phyloP scores from a whole-genome alignment of 371 early-diverging fungal species.

The Cokeromyces recurvatus region DNA sequence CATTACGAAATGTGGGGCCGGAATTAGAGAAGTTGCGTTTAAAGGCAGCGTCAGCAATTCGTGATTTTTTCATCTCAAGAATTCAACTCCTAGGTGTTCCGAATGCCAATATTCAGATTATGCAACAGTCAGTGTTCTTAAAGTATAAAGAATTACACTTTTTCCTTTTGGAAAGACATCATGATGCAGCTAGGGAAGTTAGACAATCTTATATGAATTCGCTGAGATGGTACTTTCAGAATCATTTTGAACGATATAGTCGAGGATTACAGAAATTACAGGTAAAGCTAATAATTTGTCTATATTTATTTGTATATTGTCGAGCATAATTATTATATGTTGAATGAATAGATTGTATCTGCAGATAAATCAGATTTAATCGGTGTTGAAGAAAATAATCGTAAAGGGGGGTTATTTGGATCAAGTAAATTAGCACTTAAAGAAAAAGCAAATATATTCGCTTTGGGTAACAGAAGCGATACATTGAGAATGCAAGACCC shows the following conservation, averaged over 20 bases:
- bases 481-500: conserved; percentile 68
- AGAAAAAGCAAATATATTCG: conserved; percentile 74
- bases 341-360: conserved; percentile 58
- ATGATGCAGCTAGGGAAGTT: conserved; percentile 87
- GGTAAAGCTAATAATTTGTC: conserved; percentile 30
- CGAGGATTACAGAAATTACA: conserved; percentile 71
- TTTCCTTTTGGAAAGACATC: conserved; percentile 83
- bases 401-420: conserved; percentile 64
- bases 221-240: conserved; percentile 77
- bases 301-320: no score
- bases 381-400: conserved; percentile 73
- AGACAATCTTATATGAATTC: conserved; percentile 80
- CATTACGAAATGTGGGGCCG: conserved; percentile 80
- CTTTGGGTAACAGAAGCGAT: conserved; percentile 68
- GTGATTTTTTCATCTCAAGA: conserved; percentile 79
- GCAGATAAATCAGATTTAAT: conserved; percentile 82
- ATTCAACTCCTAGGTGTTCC: conserved; percentile 81
- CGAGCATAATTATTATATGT: no score
- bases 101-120: conserved; percentile 86
- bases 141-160: conserved; percentile 85
- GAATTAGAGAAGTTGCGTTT: conserved; percentile 83
- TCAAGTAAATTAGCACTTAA: conserved; percentile 49
- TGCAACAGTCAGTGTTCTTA: conserved; percentile 84
- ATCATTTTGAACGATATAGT: conserved; percentile 85
- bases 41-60: conserved; percentile 77